Conservation (phyloP, 78 protist genomes). For the Dictyostelium intermedium region DNA sequence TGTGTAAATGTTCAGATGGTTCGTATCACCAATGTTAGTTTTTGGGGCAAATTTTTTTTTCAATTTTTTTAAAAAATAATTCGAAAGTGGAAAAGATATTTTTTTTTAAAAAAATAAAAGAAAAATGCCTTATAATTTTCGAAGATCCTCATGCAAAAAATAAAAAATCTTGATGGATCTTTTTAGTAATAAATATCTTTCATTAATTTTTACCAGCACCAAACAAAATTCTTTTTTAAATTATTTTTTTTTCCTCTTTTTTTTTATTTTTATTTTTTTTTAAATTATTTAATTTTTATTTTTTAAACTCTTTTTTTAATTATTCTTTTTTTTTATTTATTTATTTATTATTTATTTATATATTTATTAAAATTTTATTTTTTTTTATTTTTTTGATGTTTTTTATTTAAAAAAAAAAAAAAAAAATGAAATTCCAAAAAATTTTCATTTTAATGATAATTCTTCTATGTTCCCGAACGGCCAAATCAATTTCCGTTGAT, state of each 20-base stretch:
- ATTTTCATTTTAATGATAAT: not conserved
- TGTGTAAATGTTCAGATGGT: no score
- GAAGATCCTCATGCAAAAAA: not conserved
- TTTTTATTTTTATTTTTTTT: no score
- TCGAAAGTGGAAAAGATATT: not conserved
- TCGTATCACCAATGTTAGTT: not conserved
- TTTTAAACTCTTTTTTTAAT: no score
- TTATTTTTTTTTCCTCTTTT: no score
- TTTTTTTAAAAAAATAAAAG: no score
- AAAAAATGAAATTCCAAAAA: not conserved
- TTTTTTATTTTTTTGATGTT: not conserved
- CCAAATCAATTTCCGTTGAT: not conserved
- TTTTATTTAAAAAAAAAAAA: no score
- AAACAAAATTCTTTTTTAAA: no score
- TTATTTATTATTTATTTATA: not conserved
- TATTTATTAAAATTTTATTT: not conserved
- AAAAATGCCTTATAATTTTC: no score
- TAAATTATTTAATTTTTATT: no score
- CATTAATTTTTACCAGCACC: no score
- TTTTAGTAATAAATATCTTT: not conserved
- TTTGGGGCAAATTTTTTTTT: not conserved
- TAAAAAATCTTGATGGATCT: not conserved
- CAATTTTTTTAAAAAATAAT: not conserved
- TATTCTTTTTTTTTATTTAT: not conserved
- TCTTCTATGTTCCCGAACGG: not conserved